phyloP scores from a whole-genome alignment of 805 yeast genomes.

The Tetrapisispora arboricola region DNA sequence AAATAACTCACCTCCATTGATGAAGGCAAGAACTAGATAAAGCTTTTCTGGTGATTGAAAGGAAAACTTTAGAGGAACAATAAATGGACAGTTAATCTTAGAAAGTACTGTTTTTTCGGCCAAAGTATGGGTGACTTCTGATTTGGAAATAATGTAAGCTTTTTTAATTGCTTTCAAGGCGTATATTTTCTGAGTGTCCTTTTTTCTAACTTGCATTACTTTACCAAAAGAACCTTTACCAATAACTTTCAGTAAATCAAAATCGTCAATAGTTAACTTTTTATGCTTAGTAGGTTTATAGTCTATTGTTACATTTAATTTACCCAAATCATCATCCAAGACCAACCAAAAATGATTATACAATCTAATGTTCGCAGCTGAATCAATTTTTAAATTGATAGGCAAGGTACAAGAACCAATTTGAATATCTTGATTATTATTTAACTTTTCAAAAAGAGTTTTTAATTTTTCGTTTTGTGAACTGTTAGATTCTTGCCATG shows the following conservation, averaged over 20 bases:
- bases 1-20: slow-evolving; percentile 94
- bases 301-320: slow-evolving; percentile 53
- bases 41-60: slow-evolving; percentile 96
- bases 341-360: slow-evolving; percentile 55
- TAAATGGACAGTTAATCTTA: slow-evolving; percentile 86
- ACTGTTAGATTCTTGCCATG: slow-evolving; percentile 24
- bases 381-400: slow-evolving; percentile 41
- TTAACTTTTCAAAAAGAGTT: slow-evolving; percentile 27
- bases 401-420: slow-evolving; percentile 63
- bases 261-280: slow-evolving; percentile 78
- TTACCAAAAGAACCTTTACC: slow-evolving; percentile 98
- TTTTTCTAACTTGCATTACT: slow-evolving; percentile 96
- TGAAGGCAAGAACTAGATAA: slow-evolving; percentile 81
- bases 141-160: slow-evolving; percentile 85
- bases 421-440: slow-evolving; percentile 54
- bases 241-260: slow-evolving; percentile 85
- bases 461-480: slow-evolving; percentile 21
- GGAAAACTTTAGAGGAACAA: slow-evolving; percentile 90
- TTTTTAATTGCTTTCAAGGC: slow-evolving; percentile 91
- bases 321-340: slow-evolving; percentile 36
- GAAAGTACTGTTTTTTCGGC: slow-evolving; percentile 96
- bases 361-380: slow-evolving; percentile 44
- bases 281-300: slow-evolving; percentile 58
- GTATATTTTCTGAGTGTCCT: slow-evolving; percentile 88
- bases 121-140: slow-evolving; percentile 91